phyloP scores from a whole-genome alignment of 192 early-diverging fungal species.

The Funneliformis geosporum region DNA sequence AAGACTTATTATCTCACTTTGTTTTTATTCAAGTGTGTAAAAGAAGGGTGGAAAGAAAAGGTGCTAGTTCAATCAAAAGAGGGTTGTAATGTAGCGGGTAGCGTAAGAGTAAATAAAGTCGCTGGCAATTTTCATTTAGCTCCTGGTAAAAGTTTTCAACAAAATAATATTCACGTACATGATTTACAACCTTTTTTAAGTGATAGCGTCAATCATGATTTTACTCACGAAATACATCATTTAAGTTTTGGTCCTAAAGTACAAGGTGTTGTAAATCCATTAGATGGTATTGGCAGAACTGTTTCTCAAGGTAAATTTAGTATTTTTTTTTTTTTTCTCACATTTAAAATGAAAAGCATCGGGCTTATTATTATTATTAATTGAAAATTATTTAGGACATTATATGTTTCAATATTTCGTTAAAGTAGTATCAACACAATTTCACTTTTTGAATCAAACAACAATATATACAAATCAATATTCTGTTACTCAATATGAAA shows the following conservation, averaged over 20 bases:
- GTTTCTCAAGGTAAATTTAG: conserved; percentile 65
- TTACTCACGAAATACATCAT: conserved; percentile 79
- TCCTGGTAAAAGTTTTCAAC: conserved; percentile 79
- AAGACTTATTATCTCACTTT: neutral
- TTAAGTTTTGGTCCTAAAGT: conserved; percentile 75
- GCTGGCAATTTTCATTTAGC: conserved; percentile 93
- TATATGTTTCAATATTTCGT: conserved; percentile 88
- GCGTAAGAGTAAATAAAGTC: conserved; percentile 86
- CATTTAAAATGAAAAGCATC: neutral
- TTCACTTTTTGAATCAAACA: conserved; percentile 66
- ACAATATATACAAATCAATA: conserved; percentile 90
- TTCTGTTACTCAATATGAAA: conserved; percentile 87
- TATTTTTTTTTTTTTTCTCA: neutral
- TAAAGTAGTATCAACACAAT: conserved; percentile 90
- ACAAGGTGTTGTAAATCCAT: conserved; percentile 60
- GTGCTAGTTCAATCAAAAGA: conserved; percentile 79
- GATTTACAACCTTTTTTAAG: conserved; percentile 65
- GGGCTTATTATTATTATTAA: neutral
- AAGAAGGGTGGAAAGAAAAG: conserved; percentile 79
- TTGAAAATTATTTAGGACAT: conserved; percentile 1
- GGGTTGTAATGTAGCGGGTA: conserved; percentile 86
- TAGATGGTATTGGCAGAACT: conserved; percentile 52
- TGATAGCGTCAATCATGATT: conserved; percentile 67
- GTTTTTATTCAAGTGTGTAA: conserved; percentile 61
- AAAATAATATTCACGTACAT: conserved; percentile 74